Percentiles rank a stretch among this genome's conserved stretches.
These are phyloP conservation scores for Fusarium sterilihyphosum DNA, from an alignment of 2,329 filamentous ascomycete species.

Conservation along the genomic window DNA sequence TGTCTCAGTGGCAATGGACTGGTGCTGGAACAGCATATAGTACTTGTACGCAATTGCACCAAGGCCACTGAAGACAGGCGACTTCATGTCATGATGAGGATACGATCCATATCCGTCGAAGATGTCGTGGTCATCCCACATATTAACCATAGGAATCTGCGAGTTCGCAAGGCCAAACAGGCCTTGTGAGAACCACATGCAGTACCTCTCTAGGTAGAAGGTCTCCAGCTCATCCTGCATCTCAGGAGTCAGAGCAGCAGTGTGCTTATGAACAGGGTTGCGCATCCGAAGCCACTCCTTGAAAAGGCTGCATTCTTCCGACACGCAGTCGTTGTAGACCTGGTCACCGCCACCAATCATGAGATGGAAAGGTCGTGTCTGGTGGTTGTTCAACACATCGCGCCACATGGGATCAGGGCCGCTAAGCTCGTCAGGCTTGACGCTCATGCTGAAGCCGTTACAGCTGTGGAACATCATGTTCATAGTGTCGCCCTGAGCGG, in stretches of 20 bases:
- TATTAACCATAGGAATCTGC: conserved; percentile 98
- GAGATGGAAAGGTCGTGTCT: conserved; percentile 92
- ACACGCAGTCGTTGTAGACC: conserved; percentile 91
- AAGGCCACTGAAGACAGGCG: conserved; percentile 87
- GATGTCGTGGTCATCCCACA: conserved; percentile 95
- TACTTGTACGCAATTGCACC: conserved; percentile 97
- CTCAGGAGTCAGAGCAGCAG: conserved; percentile 78
- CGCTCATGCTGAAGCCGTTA: conserved; percentile 90
- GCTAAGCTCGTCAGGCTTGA: conserved; percentile 81
- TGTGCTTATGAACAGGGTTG: conserved; percentile 82
- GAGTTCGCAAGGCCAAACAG: conserved; percentile 91
- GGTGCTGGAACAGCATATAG: conserved; percentile 98
- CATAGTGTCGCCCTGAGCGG: conserved; percentile 85
- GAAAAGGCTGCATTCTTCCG: conserved; percentile 79
- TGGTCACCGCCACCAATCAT: conserved; percentile 99
- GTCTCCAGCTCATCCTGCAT: conserved; percentile 89
- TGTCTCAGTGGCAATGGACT: conserved; percentile 83
- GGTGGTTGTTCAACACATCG: conserved; percentile 92
- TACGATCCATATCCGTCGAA: conserved; percentile 95
- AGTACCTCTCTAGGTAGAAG: conserved; percentile 90
- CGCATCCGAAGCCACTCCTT: conserved; percentile 85
- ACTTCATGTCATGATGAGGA: conserved; percentile 88
- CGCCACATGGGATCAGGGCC: conserved; percentile 97
- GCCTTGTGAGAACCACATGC: conserved; percentile 96
- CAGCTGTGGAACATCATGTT: conserved; percentile 99